phyloP scores from a whole-genome alignment of 257 asterid genomes.

The Scutellaria barbata region DNA sequence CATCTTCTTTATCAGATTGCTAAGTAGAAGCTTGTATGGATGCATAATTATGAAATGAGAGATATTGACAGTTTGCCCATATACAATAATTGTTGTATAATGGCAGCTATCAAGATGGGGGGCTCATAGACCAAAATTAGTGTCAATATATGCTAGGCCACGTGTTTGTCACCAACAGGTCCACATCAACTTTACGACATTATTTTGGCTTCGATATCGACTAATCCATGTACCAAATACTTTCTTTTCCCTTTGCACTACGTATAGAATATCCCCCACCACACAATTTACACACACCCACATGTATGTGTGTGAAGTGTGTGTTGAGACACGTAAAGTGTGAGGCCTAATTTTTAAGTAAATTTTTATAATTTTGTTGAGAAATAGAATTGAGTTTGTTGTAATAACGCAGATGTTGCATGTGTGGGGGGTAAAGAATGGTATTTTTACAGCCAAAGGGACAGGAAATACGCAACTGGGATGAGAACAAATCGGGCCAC shows the following conservation, averaged over 20 bases:
- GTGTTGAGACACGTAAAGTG: neutral
- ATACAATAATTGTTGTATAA: conserved; percentile 40
- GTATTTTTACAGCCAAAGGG: conserved; percentile 88
- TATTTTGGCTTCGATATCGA: conserved; percentile 29
- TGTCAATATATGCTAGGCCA: conserved; percentile 38
- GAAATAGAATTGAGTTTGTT: neutral
- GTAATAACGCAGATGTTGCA: conserved; percentile 55
- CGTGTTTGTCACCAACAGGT: conserved; percentile 35
- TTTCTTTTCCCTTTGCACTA: neutral
- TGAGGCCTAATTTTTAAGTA: no score
- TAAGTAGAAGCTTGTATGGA: neutral
- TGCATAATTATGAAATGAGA: conserved; percentile 8
- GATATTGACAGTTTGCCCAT: conserved; percentile 41
- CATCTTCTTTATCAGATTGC: neutral
- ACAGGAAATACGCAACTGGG: conserved; percentile 85
- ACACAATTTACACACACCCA: neutral
- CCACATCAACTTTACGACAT: conserved; percentile 28
- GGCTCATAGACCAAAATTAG: conserved; percentile 37
- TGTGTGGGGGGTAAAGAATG: conserved; percentile 83
- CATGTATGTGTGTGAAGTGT: neutral
- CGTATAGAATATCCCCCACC: neutral
- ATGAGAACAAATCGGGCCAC: conserved; percentile 89
- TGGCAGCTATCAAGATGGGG: conserved; percentile 33
- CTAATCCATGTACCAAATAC: neutral
- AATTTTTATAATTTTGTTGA: neutral